Percentiles rank a stretch among this genome's conserved stretches.
phyloP scores from a whole-genome alignment of 441 rosid species.

The Gossypium lobatum region DNA sequence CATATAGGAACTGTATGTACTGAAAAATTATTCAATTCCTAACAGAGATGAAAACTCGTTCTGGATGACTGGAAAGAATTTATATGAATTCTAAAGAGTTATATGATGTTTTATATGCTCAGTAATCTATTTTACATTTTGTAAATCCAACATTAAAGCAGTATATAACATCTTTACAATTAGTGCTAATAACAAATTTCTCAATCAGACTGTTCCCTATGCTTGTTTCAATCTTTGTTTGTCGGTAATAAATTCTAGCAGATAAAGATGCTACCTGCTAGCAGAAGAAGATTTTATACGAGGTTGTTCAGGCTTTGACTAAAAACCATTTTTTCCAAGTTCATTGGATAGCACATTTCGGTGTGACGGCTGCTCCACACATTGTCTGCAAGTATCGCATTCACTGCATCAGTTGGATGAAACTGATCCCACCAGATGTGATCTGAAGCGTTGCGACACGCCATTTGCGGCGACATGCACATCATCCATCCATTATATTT shows the following conservation, averaged over 20 bases:
- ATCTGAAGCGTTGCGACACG: conserved; percentile 54
- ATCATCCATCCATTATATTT: conserved; percentile 77
- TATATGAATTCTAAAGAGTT: not conserved
- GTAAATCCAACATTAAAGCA: not conserved
- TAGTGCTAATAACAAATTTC: not conserved
- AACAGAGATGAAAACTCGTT: conserved; percentile 39
- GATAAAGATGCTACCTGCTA: not conserved
- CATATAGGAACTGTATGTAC: not conserved
- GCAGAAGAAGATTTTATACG: not conserved
- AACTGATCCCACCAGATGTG: conserved; percentile 93
- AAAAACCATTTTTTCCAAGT: conserved; percentile 50
- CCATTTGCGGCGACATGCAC: conserved; percentile 77
- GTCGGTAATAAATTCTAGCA: not conserved
- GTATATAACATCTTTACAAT: not conserved
- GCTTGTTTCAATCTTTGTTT: not conserved
- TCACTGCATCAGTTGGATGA: conserved; percentile 83
- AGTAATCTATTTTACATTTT: not conserved
- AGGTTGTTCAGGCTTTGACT: not conserved
- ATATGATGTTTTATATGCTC: not conserved
- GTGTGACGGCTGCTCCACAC: conserved; percentile 74
- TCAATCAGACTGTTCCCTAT: not conserved
- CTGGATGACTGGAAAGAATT: conserved; percentile 29
- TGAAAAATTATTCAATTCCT: no score
- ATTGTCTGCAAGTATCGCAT: conserved; percentile 72
- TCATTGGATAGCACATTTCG: conserved; percentile 73